Evolutionary conservation across 2,329 filamentous ascomycete species (phyloP).

Genomic region (Cucurbitaria berberidis): DNA sequence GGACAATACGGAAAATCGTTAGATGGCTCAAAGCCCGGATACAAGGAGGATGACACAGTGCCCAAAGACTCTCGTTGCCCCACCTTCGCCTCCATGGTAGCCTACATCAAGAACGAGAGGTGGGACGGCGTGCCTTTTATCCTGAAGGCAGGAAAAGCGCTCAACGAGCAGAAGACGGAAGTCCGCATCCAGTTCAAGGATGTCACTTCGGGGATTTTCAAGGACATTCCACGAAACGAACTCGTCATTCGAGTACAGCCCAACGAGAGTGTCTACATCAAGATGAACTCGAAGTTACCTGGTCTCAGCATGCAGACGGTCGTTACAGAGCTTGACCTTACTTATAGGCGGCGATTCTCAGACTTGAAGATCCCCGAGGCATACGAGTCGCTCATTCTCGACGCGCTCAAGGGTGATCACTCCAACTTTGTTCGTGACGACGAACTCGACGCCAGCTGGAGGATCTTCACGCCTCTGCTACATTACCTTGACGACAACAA

Average conservation of each 20-base stretch:
- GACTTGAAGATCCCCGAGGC: slow-evolving; percentile 99
- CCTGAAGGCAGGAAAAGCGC: slow-evolving; percentile 96
- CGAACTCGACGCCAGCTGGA: slow-evolving; percentile 96
- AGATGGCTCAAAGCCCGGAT: slow-evolving; percentile 93
- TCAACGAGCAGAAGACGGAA: slow-evolving; percentile 99
- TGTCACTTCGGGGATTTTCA: slow-evolving; percentile 98
- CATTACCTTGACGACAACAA: slow-evolving; percentile 99
- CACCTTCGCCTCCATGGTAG: slow-evolving; percentile 96
- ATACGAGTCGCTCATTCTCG: slow-evolving; percentile 96
- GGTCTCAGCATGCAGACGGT: slow-evolving; percentile 99
- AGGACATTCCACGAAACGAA: slow-evolving; percentile 99
- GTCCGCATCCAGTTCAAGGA: slow-evolving; percentile 99
- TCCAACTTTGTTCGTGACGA: slow-evolving; percentile 78
- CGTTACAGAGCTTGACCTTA: slow-evolving; percentile 96
- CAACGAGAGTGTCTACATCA: slow-evolving; percentile 99
- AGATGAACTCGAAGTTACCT: slow-evolving; percentile 99
- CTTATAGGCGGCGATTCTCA: slow-evolving; percentile 97
- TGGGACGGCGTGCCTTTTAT: slow-evolving; percentile 99
- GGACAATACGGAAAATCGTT: slow-evolving; percentile 97
- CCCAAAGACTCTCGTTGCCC: slow-evolving; percentile 97
- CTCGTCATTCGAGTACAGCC: slow-evolving; percentile 99
- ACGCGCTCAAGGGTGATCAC: slow-evolving; percentile 98
- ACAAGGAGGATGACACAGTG: slow-evolving; percentile 98
- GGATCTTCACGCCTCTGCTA: slow-evolving; percentile 95
- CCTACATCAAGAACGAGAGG: slow-evolving; percentile 99